Conservation (phyloP, 345 rosid species). For the Citrus unshiu region DNA sequence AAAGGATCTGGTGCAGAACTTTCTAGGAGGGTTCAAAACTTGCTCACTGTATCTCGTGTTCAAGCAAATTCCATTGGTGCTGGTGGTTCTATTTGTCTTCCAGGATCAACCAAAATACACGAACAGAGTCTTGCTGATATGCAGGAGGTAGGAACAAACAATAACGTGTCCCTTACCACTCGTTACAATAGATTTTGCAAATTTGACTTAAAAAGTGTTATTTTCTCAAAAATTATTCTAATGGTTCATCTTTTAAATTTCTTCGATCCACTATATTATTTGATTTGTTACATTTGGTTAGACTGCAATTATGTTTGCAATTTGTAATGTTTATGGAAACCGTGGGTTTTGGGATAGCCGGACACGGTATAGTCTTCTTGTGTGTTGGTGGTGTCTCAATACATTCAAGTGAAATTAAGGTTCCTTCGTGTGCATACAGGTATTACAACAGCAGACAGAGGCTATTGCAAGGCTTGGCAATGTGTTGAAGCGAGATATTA, state of each 20-base stretch:
- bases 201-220: not conserved
- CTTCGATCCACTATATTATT: not conserved
- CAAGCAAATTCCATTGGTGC: conserved; percentile 64
- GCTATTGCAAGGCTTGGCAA: conserved; percentile 83
- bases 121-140: conserved; percentile 93
- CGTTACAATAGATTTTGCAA: not conserved
- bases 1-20: conserved; percentile 98
- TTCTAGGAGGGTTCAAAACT: conserved; percentile 85
- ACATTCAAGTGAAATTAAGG: not conserved
- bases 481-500: conserved; percentile 76
- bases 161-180: not conserved
- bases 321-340: not conserved
- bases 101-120: conserved; percentile 92
- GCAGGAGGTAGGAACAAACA: conserved; percentile 66
- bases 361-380: not conserved
- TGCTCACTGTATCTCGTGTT: conserved; percentile 64
- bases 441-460: conserved; percentile 86
- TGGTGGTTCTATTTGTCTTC: conserved; percentile 68
- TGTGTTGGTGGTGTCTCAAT: not conserved
- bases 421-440: conserved; percentile 30
- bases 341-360: not conserved
- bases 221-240: not conserved
- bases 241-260: not conserved
- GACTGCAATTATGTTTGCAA: not conserved
- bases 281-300: not conserved